Evolutionary conservation across 306 rosid genomes (phyloP), one percentile per base, ranked within the genome.

Genomic region (Medicago ruthenica): DNA sequence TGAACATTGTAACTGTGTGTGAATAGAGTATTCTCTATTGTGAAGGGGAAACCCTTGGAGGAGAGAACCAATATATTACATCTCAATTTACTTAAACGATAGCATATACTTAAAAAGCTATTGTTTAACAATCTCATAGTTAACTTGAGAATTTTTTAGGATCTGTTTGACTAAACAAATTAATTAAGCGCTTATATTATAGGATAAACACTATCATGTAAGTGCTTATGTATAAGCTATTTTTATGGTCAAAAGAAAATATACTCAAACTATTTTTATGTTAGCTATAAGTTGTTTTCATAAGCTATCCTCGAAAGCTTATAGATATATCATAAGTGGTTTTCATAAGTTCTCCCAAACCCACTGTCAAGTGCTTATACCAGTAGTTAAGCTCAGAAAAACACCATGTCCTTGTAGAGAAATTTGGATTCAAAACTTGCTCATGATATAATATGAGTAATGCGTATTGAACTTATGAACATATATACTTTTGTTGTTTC

Each of bases 401-500:
- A 6, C 20, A n/a, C 55, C 4, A 50, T 50, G 21, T 53, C 58
- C 31, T 20, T 27, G 2, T 20, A 54, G 61, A 54, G 61, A 54
- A 1, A 27, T 9, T 54, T 54, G 64, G 16, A 59, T 24, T 59
- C 65, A 39, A 59, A 24, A 59, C 17, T 59, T 17, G 27, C 6
- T 60, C 65, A 2, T 59, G 65, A 59, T 59, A 6, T 20, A 0
- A 2, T 27, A 7, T 13, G 41, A 22, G 45, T 61, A 75, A 55
- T 51, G 44, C 3, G 4, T 59, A 40, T 48, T 21, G 34, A 53
- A 42, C 31, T 64, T 44, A 64, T 34, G 42, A 50, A 13, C 27
- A 9, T 40, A 27, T 39, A 40, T 50, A 31, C 60, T 47, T 70
- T 45, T 63, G 57, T 34, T 68, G 70, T 79, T 60, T 61, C 69